Conservation (phyloP, 2,329 filamentous ascomycete species). For the Diplodia mutila region DNA sequence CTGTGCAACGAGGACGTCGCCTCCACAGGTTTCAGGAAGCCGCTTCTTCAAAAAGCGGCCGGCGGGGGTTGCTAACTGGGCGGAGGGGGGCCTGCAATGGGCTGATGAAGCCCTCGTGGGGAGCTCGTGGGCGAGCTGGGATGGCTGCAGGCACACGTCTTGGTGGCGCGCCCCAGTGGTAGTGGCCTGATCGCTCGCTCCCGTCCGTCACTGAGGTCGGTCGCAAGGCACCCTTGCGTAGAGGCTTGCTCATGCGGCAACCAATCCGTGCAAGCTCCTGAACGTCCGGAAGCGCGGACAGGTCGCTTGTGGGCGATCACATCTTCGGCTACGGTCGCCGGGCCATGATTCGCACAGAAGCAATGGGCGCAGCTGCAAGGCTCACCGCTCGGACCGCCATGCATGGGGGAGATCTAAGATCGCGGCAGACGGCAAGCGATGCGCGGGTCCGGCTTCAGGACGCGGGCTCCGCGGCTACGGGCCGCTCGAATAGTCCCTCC, state of each 20-base stretch:
- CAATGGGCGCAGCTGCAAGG: slow-evolving; percentile 5
- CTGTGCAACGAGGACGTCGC: slow-evolving; percentile 7
- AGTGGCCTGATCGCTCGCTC: slow-evolving; percentile 16
- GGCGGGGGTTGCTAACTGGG: neutral
- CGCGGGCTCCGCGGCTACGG: neutral
- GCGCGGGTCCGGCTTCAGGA: neutral
- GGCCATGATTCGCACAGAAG: slow-evolving; percentile 16
- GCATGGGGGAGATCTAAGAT: slow-evolving; percentile 21
- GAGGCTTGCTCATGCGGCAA: neutral
- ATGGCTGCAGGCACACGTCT: slow-evolving; percentile 4
- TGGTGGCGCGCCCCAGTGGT: neutral
- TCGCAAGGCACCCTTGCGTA: slow-evolving; percentile 16
- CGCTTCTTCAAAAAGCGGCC: slow-evolving; percentile 10
- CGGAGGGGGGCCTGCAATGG: neutral
- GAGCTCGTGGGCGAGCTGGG: slow-evolving; percentile 11
- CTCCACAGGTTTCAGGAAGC: slow-evolving; percentile 16
- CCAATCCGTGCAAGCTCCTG: neutral
- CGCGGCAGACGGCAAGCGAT: slow-evolving; percentile 16
- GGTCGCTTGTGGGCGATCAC: slow-evolving; percentile 4
- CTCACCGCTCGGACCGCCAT: slow-evolving; percentile 16
- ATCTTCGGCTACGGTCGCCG: slow-evolving; percentile 9
- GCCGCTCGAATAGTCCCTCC: neutral
- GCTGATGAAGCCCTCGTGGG: slow-evolving; percentile 2
- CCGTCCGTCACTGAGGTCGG: neutral
- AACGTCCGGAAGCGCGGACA: neutral